Evolutionary conservation across 768 basidiomycete genomes (phyloP), one percentile per base, ranked within the genome.

Genomic region (Phallus indusiatus): DNA sequence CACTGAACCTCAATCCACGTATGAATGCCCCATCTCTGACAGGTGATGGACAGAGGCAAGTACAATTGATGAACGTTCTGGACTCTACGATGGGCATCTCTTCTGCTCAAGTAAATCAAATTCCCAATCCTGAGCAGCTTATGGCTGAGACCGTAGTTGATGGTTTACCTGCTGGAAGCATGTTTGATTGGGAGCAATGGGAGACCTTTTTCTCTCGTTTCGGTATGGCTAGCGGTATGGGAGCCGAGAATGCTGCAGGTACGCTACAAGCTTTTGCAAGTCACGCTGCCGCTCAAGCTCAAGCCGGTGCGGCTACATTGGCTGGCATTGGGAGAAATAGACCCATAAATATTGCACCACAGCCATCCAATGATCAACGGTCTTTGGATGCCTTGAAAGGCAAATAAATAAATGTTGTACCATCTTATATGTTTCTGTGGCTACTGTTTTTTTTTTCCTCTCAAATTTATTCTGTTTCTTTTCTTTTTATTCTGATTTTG

Each of bases 101-200:
- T 5, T 22, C 55, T 46, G 2, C n/a, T 21, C 20, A 3, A 56
- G 22, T 33, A 18, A 24, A 79, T 75, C 2, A 77, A 80, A 21
- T 80, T 80, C 63, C 75, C 78, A 76, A 77, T 20, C 69, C 88
- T 62, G 81, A 84, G 55, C 84, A 86, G 59, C 79, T 81, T 65
- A 81, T 83, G 34, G 75, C 81, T 18, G 86, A 89, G 67, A 80
- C 72, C 60, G 84, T 87, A 57, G 72, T 92, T 69, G 87, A 90
- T 61, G 88, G 88, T 1, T 82, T 92, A 55, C 90, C 90, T 47
- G 42, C 42, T 42, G 85, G 84, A 3, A 79, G 81, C 18, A 90
- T 92, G 88, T 92, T 90, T 71, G 88, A 91, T 69, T 92, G 88
- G 87, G 81, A 82, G 48, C 87, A 89, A 75, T 90, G 88, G 88